These are phyloP conservation scores for Nicotiana sylvestris DNA, from an alignment of 257 asterid species.

Conservation along the genomic window DNA sequence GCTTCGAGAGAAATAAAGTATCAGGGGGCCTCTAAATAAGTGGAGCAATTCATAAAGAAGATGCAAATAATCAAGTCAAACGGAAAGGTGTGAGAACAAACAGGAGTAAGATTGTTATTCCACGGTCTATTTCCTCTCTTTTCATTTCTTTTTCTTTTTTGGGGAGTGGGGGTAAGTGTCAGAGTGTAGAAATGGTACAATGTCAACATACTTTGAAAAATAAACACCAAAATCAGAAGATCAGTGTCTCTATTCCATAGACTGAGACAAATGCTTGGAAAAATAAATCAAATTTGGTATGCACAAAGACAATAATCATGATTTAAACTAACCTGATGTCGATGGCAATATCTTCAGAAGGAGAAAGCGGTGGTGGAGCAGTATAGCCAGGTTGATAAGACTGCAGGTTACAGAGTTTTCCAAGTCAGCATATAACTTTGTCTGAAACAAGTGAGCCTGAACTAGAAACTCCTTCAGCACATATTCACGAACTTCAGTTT, in stretches of 20 bases:
- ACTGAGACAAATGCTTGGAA: not conserved
- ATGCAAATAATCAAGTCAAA: not conserved
- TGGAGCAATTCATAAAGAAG: not conserved
- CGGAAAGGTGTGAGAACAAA: not conserved
- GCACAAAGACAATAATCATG: not conserved
- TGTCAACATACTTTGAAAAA: not conserved
- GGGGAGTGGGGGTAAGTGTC: not conserved
- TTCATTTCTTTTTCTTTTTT: not conserved
- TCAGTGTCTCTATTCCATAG: not conserved
- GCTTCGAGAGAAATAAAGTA: not conserved
- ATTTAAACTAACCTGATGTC: slow-evolving; percentile 5
- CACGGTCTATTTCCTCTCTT: not conserved
- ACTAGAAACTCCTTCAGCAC: not conserved
- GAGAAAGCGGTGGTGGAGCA: slow-evolving; percentile 36
- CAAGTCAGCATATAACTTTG: not conserved
- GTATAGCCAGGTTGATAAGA: slow-evolving; percentile 48
- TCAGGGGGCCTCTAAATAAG: not conserved
- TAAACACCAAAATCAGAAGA: slow-evolving; percentile 4
- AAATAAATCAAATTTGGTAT: not conserved
- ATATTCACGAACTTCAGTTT: not conserved
- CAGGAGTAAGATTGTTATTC: not conserved
- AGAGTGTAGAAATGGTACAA: not conserved
- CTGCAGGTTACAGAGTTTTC: slow-evolving; percentile 22
- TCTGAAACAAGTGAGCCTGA: not conserved
- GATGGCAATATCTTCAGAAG: slow-evolving; percentile 34